These are phyloP conservation scores for Cryoendolithus antarcticus DNA, from an alignment of 2,329 filamentous ascomycete species.

Conservation along the genomic window DNA sequence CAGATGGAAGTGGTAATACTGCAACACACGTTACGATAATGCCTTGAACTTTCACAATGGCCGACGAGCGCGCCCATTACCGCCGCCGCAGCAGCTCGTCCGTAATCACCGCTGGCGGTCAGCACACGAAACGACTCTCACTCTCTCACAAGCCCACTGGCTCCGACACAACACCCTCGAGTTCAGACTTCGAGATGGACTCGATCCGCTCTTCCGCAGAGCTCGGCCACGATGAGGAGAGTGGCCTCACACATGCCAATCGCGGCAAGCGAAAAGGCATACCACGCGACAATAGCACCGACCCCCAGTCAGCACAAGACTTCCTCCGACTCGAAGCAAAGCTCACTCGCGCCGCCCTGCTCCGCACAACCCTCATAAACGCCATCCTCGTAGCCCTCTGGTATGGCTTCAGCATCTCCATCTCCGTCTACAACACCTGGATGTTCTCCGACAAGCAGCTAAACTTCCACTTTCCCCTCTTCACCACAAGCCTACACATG, in stretches of 20 bases:
- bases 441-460: constrained; percentile 84
- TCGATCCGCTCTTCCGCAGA: constrained; percentile 42
- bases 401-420: constrained; percentile 84
- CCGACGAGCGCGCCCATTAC: constrained; percentile 4
- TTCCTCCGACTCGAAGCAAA: constrained; percentile 32
- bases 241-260: constrained; percentile 65
- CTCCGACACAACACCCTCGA: constrained; percentile 16
- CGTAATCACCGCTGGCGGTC: constrained; percentile 4
- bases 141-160: constrained; percentile 8
- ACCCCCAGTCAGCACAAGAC: constrained; percentile 50
- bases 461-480: constrained; percentile 88
- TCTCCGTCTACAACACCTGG: constrained; percentile 99
- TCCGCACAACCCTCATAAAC: constrained; percentile 61
- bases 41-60: background rate
- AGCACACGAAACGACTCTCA: constrained; percentile 7
- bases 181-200: constrained; percentile 44
- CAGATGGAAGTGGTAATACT: too few relatives aligned
- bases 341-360: constrained; percentile 61
- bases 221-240: constrained; percentile 73
- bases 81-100: constrained; percentile 9
- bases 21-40: too few relatives aligned
- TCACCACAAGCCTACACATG: constrained; percentile 94
- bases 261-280: constrained; percentile 47
- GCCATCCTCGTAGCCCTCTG: constrained; percentile 71
- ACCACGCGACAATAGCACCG: constrained; percentile 60